Evolutionary conservation across 345 rosid species (phyloP).

Genomic region (Eucalyptus microcorys): DNA sequence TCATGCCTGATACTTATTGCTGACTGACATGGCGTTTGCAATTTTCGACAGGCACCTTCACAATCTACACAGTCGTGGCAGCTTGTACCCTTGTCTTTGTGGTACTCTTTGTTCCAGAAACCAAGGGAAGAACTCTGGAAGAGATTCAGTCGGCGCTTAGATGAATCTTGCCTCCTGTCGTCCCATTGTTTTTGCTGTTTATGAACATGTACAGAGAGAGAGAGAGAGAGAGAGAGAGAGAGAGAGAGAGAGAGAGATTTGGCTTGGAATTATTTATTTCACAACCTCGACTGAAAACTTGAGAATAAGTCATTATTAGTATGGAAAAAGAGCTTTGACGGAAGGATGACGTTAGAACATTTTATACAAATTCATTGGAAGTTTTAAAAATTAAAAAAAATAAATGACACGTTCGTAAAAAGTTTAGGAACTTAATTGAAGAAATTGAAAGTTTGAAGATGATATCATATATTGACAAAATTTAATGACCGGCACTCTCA

Average conservation of each 20-base stretch:
- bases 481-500: no score
- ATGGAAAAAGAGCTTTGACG: neutral
- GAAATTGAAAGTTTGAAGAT: neutral
- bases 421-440: neutral
- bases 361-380: neutral
- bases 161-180: slow-evolving; percentile 2
- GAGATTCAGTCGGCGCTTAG: slow-evolving; percentile 62
- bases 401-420: neutral
- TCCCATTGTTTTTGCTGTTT: neutral
- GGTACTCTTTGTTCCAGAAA: slow-evolving; percentile 47
- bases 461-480: neutral
- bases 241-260: neutral
- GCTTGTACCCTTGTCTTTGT: slow-evolving; percentile 36
- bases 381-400: neutral
- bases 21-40: neutral
- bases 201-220: neutral
- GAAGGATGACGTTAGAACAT: neutral
- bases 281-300: neutral
- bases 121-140: slow-evolving; percentile 60
- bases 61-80: slow-evolving; percentile 25
- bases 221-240: neutral
- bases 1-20: neutral
- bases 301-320: neutral
- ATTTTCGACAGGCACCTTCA: slow-evolving; percentile 38
- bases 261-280: neutral